Base-by-base conservation (phyloP, 139 green algal species). In the Volvox africanus region DNA sequence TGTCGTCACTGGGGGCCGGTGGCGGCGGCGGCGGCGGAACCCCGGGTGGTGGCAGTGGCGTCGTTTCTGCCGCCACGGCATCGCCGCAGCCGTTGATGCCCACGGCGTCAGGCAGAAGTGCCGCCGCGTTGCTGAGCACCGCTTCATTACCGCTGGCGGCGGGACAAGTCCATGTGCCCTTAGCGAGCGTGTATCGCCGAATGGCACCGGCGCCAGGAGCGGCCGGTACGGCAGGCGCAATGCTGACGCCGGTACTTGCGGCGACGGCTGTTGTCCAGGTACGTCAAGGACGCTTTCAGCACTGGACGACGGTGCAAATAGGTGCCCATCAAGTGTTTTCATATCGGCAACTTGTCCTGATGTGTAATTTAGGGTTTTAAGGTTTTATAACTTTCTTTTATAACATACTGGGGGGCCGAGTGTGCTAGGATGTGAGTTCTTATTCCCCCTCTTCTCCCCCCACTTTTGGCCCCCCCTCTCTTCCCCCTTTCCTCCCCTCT, bases 191-290 rank as follows among this genome's bases (percentile, higher is more conserved):
- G 36, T 82, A 73, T 37, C 9, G 26, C 6, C 36, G 35, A 36
- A 30, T n/a, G 83, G 83, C 83, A 26, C 61, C 83, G 85, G 44
- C 44, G n/a, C 20, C 69, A 30, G 85, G 69, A 1, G 37, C 22
- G 1, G 24, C 9, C 67, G 83, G 67, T 37, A 89, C 83, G 2
- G 36, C 67, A 18, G 85, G 85, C 37, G 85, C 85, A 20, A n/a
- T 82, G 37, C 69, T 71, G 28, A 81, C 85, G 69, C 44, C 85
- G 16, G 26, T 61, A 30, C 69, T 89, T 9, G n/a, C 44, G 0
- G 44, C 69, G 16, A 68, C 65, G 9, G 67, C 67, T 44, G 36
- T 88, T 33, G 67, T 88, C 61, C 83, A 88, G 83, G 83, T 88
- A 36, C 18, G 82, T 9, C 44, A 5, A 55, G n/a, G n/a, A n/a